Percentiles rank a stretch among this genome's conserved stretches.
Evolutionary conservation across 257 asterid genomes (phyloP).

Genomic region (Forsythia suspensa): DNA sequence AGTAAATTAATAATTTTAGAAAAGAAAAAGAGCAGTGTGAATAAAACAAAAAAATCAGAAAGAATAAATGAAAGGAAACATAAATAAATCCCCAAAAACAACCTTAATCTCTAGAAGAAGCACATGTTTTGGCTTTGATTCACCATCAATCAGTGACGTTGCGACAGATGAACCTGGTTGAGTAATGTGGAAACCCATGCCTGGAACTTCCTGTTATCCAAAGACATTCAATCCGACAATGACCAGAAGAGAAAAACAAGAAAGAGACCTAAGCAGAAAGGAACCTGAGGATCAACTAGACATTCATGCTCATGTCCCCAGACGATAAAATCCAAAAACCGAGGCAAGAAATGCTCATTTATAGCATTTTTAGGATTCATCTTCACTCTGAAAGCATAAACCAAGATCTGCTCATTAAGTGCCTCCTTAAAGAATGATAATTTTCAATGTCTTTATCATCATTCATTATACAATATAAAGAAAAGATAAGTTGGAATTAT

Average conservation of each 20-base stretch:
- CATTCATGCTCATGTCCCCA: slow-evolving; percentile 99
- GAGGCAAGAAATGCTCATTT: slow-evolving; percentile 95
- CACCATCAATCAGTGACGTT: slow-evolving; percentile 96
- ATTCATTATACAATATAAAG: slow-evolving; percentile 19
- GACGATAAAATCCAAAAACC: slow-evolving; percentile 89
- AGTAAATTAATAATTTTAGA: slow-evolving; percentile 13
- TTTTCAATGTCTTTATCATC: slow-evolving; percentile 6
- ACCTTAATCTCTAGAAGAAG: slow-evolving; percentile 97
- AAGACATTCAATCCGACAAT: slow-evolving; percentile 26
- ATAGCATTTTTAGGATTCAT: slow-evolving; percentile 97
- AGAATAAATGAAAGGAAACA: slow-evolving; percentile 16
- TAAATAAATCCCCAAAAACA: slow-evolving; percentile 2
- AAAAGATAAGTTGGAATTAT: not conserved
- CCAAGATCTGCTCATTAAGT: slow-evolving; percentile 8
- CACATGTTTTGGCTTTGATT: slow-evolving; percentile 94
- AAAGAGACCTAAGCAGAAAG: slow-evolving; percentile 16
- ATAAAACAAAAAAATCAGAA: slow-evolving; percentile 1
- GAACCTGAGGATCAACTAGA: slow-evolving; percentile 97
- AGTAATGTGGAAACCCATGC: slow-evolving; percentile 98
- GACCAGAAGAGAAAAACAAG: slow-evolving; percentile 16
- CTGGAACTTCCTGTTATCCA: slow-evolving; percentile 83
- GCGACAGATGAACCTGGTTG: slow-evolving; percentile 99
- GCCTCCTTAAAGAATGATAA: slow-evolving; percentile 8
- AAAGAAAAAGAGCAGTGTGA: slow-evolving; percentile 4
- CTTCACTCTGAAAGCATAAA: slow-evolving; percentile 72